A percentile compares a stretch with the other conserved stretches of the same genome.
phyloP scores from a whole-genome alignment of 148 eudicot genomes.

The Pharnaceum exiguum region DNA sequence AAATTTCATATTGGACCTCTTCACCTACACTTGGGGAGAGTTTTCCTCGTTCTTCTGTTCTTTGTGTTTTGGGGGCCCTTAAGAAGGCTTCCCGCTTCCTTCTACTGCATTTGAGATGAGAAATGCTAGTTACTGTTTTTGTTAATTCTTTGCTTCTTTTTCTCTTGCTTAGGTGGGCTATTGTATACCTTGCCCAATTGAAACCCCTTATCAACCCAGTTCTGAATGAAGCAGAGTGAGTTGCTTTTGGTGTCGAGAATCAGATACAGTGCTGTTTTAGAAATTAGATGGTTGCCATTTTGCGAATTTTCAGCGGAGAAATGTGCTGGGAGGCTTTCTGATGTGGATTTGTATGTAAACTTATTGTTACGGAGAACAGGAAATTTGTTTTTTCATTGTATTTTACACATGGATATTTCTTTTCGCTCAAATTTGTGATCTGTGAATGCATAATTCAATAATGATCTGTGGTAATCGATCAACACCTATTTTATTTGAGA shows the following conservation, averaged over 20 bases:
- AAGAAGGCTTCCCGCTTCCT: background rate
- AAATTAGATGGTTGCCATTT: constrained; percentile 18
- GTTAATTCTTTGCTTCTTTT: background rate
- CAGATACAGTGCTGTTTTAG: constrained; percentile 19
- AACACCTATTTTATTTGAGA: too few species aligned
- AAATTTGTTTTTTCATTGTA: constrained; percentile 17
- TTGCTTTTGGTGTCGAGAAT: constrained; percentile 6
- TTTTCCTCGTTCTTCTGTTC: too few species aligned
- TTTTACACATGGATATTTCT: constrained; percentile 10
- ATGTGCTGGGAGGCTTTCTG: constrained; percentile 12
- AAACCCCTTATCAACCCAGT: constrained; percentile 95
- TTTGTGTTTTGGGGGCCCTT: too few species aligned
- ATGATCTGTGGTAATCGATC: too few species aligned
- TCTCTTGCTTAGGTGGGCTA: constrained; percentile 79
- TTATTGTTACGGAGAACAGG: constrained; percentile 19
- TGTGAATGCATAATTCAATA: too few species aligned
- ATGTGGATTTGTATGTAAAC: constrained; percentile 37
- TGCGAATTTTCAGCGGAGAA: constrained; percentile 18
- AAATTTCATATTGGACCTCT: background rate
- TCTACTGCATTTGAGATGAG: background rate
- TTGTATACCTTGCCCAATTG: constrained; percentile 93
- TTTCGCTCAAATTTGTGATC: constrained; percentile 13
- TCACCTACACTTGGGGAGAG: too few species aligned
- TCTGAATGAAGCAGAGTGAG: constrained; percentile 70
- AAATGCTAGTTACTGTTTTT: background rate